Conservation (phyloP, 2,329 filamentous ascomycete genomes). For the Cyphellophora attinorum region DNA sequence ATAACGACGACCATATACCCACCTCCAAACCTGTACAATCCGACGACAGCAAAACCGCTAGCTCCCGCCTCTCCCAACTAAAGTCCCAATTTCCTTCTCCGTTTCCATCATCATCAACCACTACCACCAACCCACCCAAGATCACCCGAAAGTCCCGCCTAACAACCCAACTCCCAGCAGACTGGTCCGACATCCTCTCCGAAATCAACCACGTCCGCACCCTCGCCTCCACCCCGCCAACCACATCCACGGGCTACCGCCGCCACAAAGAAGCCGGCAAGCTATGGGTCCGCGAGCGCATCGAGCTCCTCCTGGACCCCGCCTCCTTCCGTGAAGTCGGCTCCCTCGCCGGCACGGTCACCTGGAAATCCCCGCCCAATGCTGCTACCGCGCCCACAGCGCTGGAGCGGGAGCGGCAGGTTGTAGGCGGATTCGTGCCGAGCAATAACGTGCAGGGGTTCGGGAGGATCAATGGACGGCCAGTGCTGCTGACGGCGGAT, state of each 20-base stretch:
- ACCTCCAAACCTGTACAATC: too few species aligned
- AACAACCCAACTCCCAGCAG: conserved; percentile 38
- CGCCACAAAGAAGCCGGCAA: conserved; percentile 56
- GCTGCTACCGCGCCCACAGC: conserved; percentile 8
- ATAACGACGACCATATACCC: too few species aligned
- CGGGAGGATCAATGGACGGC: conserved; percentile 42
- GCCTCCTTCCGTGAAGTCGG: conserved; percentile 51
- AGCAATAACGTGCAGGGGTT: conserved; percentile 56
- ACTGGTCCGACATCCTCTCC: conserved; percentile 53
- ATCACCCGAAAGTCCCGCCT: not conserved
- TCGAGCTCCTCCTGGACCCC: conserved; percentile 47
- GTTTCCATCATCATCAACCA: not conserved
- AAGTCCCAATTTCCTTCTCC: not conserved
- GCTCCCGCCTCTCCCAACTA: not conserved
- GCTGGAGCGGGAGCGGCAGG: conserved; percentile 32
- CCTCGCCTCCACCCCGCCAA: conserved; percentile 47
- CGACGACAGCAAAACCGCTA: not conserved
- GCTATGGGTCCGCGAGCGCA: conserved; percentile 55
- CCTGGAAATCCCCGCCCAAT: conserved; percentile 36
- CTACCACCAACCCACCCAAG: not conserved
- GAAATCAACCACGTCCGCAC: conserved; percentile 42
- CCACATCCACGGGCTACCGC: conserved; percentile 46
- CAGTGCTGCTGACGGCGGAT: conserved; percentile 53
- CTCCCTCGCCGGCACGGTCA: conserved; percentile 49
- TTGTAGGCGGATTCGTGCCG: conserved; percentile 44